Base-by-base conservation (phyloP, 2,329 filamentous ascomycete genomes). In the Clarireedia paspali region DNA sequence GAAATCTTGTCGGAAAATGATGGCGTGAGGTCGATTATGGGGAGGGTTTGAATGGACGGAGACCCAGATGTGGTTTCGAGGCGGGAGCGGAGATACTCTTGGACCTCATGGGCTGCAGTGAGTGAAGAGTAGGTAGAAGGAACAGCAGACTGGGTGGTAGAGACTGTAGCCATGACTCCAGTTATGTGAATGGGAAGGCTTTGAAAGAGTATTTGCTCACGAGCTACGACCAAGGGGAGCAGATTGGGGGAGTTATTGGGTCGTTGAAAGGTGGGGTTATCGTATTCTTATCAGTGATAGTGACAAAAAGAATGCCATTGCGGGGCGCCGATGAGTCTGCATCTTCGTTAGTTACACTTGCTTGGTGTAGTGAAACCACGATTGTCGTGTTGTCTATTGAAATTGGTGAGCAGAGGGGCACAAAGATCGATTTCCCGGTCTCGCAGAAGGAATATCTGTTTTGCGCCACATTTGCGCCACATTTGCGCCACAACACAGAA, bases 21-120 rank as follows among this genome's bases (percentile, higher is more conserved):
- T 15, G 58, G 59, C 4, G 66, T 62, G 38, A 68, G 57, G 55
- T 68, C 62, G 47, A 68, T 67, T 12, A 68, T 62, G 20, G 66
- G 67, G 44, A 68, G 66, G 1, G 62, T 63, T 36, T 56, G 58
- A 38, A 66, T 66, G 4, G 66, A 58, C 12, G 61, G 56, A 15
- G 59, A 55, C 20, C 49, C 54, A 23, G 62, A 54, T 15, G 53
- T 61, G 6, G 55, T 12, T 5, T 26, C 57, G 12, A 68, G 62
- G 14, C 65, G 62, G 10, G 61, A 48, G 47, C 62, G 53, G n/a
- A 67, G 60, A 47, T 65, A 67, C 27, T 62, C 45, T 51, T 67
- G 60, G 3, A 62, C 62, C 59, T 67, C 57, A 30, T 63, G 57
- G 45, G 66, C 66, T 38, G 66, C 66, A 15, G 57, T 36, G 14